Evolutionary conservation across 768 basidiomycete genomes (phyloP).

Genomic region (Podaxis carcinomalis): DNA sequence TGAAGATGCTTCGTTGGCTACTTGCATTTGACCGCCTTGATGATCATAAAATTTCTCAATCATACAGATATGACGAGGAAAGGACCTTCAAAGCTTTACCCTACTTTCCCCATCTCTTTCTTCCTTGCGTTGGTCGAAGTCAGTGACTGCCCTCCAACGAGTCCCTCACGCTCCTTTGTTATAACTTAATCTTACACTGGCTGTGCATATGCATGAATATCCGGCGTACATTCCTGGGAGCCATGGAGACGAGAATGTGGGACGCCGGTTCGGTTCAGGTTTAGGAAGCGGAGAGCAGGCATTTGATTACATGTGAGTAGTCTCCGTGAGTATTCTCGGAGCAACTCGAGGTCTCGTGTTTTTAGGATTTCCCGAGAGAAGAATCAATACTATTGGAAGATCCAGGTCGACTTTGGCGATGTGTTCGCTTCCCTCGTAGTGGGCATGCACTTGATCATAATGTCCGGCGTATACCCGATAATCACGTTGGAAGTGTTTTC

Average conservation of each 20-base stretch:
- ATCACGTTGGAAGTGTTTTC: not conserved
- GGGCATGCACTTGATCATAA: not conserved
- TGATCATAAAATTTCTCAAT: conserved; percentile 3
- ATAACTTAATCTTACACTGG: not conserved
- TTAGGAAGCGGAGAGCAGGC: conserved; percentile 17
- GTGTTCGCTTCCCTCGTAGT: conserved; percentile 23
- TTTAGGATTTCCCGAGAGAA: not conserved
- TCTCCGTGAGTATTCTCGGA: not conserved
- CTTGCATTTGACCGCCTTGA: not conserved
- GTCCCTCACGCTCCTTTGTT: not conserved
- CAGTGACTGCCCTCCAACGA: not conserved
- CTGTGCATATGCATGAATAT: conserved; percentile 1
- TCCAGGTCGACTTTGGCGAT: conserved; percentile 23
- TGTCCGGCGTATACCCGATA: not conserved
- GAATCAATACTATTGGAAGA: conserved; percentile 14
- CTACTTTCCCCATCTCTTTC: not conserved
- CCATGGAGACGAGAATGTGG: conserved; percentile 17
- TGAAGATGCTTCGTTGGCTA: not conserved
- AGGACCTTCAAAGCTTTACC: not conserved
- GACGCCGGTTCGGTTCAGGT: conserved; percentile 16
- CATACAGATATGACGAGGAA: not conserved
- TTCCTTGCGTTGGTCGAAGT: conserved; percentile 2
- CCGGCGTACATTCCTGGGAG: not conserved
- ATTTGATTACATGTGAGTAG: conserved; percentile 22
- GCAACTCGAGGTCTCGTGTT: conserved; percentile 16